Evolutionary conservation across 805 yeast genomes (phyloP).

Genomic region (Hanseniaspora meyeri): DNA sequence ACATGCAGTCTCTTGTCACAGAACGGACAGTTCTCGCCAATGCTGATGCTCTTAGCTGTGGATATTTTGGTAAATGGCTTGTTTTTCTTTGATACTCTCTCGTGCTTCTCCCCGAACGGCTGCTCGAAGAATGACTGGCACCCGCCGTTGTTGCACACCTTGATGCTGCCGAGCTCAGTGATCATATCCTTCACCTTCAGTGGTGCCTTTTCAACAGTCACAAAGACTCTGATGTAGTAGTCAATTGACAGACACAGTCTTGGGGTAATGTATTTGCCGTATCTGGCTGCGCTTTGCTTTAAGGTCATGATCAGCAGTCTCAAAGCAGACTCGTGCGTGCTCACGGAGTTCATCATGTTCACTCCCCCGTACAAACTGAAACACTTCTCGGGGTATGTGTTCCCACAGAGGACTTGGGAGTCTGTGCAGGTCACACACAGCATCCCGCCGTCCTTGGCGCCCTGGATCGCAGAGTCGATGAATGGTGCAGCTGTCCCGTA

Average conservation of each 20-base stretch:
- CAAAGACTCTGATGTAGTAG: constrained; percentile 78
- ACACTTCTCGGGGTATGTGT: constrained; percentile 93
- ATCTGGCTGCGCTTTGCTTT: constrained; percentile 75
- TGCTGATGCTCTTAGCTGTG: constrained; percentile 51
- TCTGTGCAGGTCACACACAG: constrained; percentile 91
- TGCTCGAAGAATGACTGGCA: constrained; percentile 67
- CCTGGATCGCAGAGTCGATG: constrained; percentile 78
- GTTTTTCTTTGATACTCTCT: constrained; percentile 31
- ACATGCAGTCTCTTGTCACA: constrained; percentile 64
- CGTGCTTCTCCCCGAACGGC: constrained; percentile 53
- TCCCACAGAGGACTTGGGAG: constrained; percentile 88
- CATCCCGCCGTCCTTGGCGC: constrained; percentile 73
- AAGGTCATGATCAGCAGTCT: constrained; percentile 69
- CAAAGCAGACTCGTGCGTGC: constrained; percentile 86
- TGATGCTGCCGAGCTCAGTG: constrained; percentile 62
- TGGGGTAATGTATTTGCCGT: constrained; percentile 80
- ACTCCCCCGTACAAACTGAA: constrained; percentile 90
- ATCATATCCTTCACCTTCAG: constrained; percentile 68
- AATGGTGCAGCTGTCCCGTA: constrained; percentile 97
- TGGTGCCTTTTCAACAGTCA: constrained; percentile 67
- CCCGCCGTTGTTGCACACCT: constrained; percentile 59
- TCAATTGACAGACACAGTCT: constrained; percentile 76
- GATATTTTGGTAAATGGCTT: constrained; percentile 40
- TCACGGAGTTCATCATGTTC: constrained; percentile 62
- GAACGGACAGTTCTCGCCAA: constrained; percentile 49